Percentiles rank a stretch among this genome's conserved stretches.
These are phyloP conservation scores for Apostasia shenzhenica DNA, from an alignment of 106 monocot species.

Conservation along the genomic window DNA sequence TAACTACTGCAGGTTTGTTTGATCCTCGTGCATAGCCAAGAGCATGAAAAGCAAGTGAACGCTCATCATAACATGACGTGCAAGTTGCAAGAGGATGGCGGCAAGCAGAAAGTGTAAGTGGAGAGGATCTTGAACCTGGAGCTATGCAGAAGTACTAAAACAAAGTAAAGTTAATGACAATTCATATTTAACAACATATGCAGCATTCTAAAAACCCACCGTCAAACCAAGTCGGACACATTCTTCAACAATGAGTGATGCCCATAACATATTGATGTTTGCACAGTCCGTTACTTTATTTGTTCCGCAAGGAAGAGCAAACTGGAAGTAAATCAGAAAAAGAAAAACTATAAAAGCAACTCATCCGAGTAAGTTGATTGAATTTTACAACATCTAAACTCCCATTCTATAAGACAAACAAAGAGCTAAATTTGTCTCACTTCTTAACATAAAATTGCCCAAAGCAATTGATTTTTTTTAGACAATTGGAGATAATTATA, in stretches of 20 bases:
- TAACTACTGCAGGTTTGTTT: conserved; percentile 69
- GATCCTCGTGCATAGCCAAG: conserved; percentile 83
- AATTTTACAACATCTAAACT: no score
- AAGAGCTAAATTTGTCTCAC: no score
- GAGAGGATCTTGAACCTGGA: conserved; percentile 96
- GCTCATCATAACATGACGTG: conserved; percentile 87
- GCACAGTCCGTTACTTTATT: conserved; percentile 33
- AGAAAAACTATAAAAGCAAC: background rate
- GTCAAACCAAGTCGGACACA: conserved; percentile 84
- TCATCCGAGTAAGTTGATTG: background rate
- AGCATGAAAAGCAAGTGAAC: conserved; percentile 92
- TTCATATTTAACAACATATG: conserved; percentile 1
- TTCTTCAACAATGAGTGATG: conserved; percentile 89
- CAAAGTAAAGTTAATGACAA: conserved; percentile 22
- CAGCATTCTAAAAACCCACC: conserved; percentile 27
- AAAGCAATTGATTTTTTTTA: no score
- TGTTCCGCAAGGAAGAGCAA: conserved; percentile 13
- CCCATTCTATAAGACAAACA: no score
- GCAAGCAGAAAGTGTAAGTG: conserved; percentile 81
- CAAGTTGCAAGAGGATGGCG: conserved; percentile 71
- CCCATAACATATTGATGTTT: conserved; percentile 83
- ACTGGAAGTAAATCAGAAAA: conserved; percentile 24
- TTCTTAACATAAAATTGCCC: no score
- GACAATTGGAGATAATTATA: no score
- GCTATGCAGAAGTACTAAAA: conserved; percentile 96